These are phyloP conservation scores for Talaromyces pinophilus DNA, from an alignment of 2,329 filamentous ascomycete species.

Conservation along the genomic window DNA sequence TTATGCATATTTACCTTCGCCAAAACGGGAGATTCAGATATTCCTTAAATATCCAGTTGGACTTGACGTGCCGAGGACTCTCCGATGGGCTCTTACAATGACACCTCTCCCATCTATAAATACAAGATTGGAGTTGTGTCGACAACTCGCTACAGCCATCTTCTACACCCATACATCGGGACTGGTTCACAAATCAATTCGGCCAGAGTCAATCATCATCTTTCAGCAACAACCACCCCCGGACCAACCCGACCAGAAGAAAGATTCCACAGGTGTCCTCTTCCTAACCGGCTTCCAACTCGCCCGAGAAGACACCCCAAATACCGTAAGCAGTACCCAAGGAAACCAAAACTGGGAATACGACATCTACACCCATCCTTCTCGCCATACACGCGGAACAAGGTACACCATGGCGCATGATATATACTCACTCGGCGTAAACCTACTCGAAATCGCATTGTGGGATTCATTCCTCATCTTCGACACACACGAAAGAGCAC, in stretches of 20 bases:
- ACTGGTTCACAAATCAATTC: conserved; percentile 2
- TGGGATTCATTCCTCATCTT: conserved; percentile 10
- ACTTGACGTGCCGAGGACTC: not conserved
- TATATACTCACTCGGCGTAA: conserved; percentile 1
- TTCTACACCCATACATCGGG: conserved; percentile 7
- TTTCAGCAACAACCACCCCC: not conserved
- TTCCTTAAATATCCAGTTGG: conserved; percentile 1
- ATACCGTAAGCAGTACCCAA: not conserved
- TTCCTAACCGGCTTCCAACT: conserved; percentile 10
- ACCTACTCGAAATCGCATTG: conserved; percentile 1
- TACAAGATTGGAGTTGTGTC: not conserved
- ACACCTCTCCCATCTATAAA: conserved; percentile 1
- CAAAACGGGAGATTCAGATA: not conserved
- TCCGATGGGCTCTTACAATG: not conserved
- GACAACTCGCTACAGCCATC: not conserved
- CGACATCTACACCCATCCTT: conserved; percentile 5
- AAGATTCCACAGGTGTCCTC: not conserved
- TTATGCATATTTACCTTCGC: not conserved
- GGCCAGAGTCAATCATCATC: not conserved
- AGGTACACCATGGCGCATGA: conserved; percentile 10
- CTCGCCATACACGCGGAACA: not conserved
- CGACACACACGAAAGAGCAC: conserved; percentile 2
- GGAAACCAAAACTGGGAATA: conserved; percentile 15
- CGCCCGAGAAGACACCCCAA: not conserved
- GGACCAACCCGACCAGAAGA: not conserved